Evolutionary conservation across 208 protist genomes (phyloP), one percentile per base, ranked within the genome.

Genomic region (Giardia duodenalis): DNA sequence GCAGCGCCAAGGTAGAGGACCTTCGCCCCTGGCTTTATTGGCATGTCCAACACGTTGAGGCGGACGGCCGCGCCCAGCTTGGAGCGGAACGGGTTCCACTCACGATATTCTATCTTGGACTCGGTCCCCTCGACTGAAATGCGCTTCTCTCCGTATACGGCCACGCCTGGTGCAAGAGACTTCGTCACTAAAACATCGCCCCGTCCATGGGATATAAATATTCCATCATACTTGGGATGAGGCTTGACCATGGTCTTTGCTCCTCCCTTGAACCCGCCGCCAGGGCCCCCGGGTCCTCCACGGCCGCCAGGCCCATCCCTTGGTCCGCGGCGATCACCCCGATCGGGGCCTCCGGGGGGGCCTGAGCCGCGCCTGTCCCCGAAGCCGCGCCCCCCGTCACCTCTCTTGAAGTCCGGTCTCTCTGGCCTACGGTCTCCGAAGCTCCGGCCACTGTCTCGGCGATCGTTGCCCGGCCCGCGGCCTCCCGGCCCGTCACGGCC

Each of bases 1-100:
- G 99, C 98, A 93, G 98, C 98, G 94, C 99, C 99, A n/a, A 99
- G 96, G 95, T 99, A 99, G 19, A 99, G 96, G 22, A 95, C 87
- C 95, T 99, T 99, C 19, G 97, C 96, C 47, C 98, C 99, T 87
- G 98, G 98, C 90, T 96, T 94, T 94, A 99, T 99, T 92, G 97
- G 97, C 67, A 99, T 97, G 94, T 98, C 98, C 90, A 98, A 97
- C 43, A 99, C 96, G 95, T 98, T 98, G 92, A 96, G 96, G 88
- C 99, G 96, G 92, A 99, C 97, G 88, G 98, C 98, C 30, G 98
- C 97, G 44, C 97, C 98, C 45, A 99, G 95, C 96, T 99, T 99
- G 30, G 98, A 99, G 91, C 98, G 95, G 97, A 99, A 99, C 22
- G 99, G 98, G 95, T 99, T 99, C 98, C 99, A 99, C 47, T 99